Conservation (phyloP, 768 basidiomycete genomes). For the Fomitopsis pulvina region DNA sequence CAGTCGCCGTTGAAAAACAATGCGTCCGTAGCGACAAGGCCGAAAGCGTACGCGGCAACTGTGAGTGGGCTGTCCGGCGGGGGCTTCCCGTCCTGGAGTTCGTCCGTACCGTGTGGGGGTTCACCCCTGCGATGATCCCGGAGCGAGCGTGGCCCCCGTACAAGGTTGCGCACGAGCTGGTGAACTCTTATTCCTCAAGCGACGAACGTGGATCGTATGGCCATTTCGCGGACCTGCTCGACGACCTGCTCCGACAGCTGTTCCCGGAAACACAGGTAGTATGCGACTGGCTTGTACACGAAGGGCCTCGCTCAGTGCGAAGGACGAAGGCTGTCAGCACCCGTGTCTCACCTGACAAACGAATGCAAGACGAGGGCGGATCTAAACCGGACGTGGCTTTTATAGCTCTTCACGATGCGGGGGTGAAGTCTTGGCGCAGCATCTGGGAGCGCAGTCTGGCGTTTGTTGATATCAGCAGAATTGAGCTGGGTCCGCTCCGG, state of each 20-base stretch:
- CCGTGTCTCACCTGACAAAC: neutral
- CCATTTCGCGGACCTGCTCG: neutral
- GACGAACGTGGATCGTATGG: neutral
- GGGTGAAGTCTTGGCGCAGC: neutral
- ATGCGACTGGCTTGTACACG: too few relatives aligned
- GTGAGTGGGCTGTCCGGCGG: neutral
- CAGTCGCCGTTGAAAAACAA: neutral
- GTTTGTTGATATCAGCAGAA: neutral
- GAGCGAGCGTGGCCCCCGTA: neutral
- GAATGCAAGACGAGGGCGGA: neutral
- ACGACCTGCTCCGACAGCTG: neutral
- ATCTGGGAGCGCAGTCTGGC: neutral
- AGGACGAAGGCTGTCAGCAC: neutral
- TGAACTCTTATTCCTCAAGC: neutral
- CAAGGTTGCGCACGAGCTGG: neutral
- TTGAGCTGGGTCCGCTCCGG: too few relatives aligned
- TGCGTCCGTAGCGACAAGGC: neutral
- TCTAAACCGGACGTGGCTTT: neutral
- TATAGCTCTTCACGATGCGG: neutral
- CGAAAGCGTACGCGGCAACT: neutral
- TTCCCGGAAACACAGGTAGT: neutral
- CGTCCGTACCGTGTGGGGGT: neutral
- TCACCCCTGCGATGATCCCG: neutral
- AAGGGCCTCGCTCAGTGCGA: neutral
- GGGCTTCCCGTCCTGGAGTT: constrained; percentile 1